phyloP scores from a whole-genome alignment of 495 filamentous ascomycete genomes.

The Hypoxylon intermedium region DNA sequence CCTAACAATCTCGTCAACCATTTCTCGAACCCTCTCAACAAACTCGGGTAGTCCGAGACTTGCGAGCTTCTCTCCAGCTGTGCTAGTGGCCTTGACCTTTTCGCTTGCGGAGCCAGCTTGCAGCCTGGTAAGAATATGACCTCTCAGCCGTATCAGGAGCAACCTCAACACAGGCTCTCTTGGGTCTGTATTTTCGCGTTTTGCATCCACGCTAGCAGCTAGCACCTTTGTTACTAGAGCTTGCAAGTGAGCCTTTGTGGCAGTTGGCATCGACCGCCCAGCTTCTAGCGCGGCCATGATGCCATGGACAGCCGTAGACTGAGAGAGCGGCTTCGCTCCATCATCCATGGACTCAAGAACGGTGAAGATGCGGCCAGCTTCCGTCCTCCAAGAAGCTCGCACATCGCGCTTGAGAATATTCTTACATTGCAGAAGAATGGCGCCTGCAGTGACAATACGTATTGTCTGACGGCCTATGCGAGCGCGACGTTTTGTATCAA shows the following conservation, averaged over 20 bases:
- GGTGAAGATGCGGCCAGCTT: constrained; percentile 76
- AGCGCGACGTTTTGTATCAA: constrained; percentile 75
- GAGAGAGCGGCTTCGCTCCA: constrained; percentile 46
- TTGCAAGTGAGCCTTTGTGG: constrained; percentile 64
- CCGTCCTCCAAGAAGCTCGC: constrained; percentile 84
- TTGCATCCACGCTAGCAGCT: constrained; percentile 47
- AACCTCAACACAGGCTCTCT: constrained; percentile 83
- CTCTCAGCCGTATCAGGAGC: constrained; percentile 74
- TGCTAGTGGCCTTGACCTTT: constrained; percentile 78
- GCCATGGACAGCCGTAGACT: constrained; percentile 64
- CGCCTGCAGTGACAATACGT: constrained; percentile 76
- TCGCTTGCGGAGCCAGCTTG: constrained; percentile 79
- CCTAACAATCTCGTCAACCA: constrained; percentile 79
- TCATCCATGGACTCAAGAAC: constrained; percentile 54
- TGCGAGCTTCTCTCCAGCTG: constrained; percentile 82
- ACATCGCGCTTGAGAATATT: constrained; percentile 94
- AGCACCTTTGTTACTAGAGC: constrained; percentile 60
- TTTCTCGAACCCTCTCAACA: constrained; percentile 78
- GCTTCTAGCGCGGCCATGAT: constrained; percentile 81
- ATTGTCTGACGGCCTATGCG: constrained; percentile 72
- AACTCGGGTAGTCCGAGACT: constrained; percentile 86
- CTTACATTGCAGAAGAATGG: constrained; percentile 90
- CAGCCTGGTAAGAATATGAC: constrained; percentile 78
- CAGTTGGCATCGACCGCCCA: constrained; percentile 77
- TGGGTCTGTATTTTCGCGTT: constrained; percentile 54